Base-by-base conservation (phyloP, 2,329 filamentous ascomycete species). In the Monilinia fructigena region DNA sequence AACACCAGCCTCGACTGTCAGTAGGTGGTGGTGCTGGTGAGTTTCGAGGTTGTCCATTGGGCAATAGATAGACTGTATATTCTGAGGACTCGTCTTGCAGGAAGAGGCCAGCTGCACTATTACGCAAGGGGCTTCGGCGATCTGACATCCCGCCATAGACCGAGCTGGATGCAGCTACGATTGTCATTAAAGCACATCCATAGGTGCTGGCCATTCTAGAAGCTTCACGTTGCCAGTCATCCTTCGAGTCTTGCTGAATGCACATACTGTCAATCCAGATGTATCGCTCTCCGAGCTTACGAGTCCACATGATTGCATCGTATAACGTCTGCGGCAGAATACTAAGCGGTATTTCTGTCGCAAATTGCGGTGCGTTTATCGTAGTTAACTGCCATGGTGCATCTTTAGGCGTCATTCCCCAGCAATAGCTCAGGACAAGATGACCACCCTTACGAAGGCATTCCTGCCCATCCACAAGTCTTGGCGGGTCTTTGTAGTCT, bases 191-290 rank as follows among this genome's bases (percentile, higher is more conserved):
- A 55, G 53, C 31, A 40, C 31, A 38, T 16, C 53, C 53, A 55
- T 38, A 55, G 31, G 38, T 38, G 11, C 20, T 38, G 0, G 53
- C 31, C 53, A 55, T 55, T 16, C 35, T 55, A 55, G 53, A 38
- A 23, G 53, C 31, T 20, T 55, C 53, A 16, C 20, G 31, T 2
- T 55, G 31, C 53, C 31, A 38, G 7, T 38, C 53, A 20, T 55
- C 31, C 11, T 2, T 23, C 2, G 53, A 55, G n/a, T 55, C 53
- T 6, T 55, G 31, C 20, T 38, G 20, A 38, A 38, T 55, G n/a
- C 53, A 55, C 53, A 55, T 55, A 20, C 31, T 55, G 23, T 38
- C 53, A 12, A 55, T 55, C 53, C 53, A 55, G 20, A 55, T 55
- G 4, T 55, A 38, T 6, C 14, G 53, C 31, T 38, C 31, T 55